Percentiles rank a stretch among this genome's conserved stretches.
phyloP scores from a whole-genome alignment of 805 yeast species.

The Lipomyces yamadae region DNA sequence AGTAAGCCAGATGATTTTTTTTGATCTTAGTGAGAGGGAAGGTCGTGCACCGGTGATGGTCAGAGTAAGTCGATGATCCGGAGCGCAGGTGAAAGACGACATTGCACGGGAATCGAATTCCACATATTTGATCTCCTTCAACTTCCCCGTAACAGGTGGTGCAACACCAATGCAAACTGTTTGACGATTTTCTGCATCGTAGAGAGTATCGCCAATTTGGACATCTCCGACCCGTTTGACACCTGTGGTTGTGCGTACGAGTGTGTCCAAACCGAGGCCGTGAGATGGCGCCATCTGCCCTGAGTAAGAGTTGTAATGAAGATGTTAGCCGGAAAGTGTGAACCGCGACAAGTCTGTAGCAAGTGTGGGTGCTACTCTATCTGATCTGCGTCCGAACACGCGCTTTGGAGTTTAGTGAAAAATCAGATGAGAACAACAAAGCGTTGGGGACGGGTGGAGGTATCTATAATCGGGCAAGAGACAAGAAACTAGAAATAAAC shows the following conservation, averaged over 20 bases:
- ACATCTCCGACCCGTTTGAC: not conserved
- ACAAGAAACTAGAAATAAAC: too few species aligned
- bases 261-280: not conserved
- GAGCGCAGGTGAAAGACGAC: not conserved
- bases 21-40: not conserved
- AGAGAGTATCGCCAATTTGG: not conserved
- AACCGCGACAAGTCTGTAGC: too few species aligned
- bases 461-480: too few species aligned
- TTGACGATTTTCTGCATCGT: not conserved
- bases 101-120: not conserved
- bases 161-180: not conserved
- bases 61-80: not conserved
- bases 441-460: too few species aligned
- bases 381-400: too few species aligned
- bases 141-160: not conserved
- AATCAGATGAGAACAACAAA: too few species aligned
- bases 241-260: not conserved
- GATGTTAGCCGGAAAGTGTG: too few species aligned
- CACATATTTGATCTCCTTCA: not conserved
- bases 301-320: too few species aligned
- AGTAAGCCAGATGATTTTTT: not conserved
- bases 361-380: too few species aligned
- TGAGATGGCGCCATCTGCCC: too few species aligned
- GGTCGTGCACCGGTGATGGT: not conserved
- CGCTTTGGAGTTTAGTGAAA: too few species aligned